Conservation (phyloP, 2,329 filamentous ascomycete species). For the Talaromyces islandicus region DNA sequence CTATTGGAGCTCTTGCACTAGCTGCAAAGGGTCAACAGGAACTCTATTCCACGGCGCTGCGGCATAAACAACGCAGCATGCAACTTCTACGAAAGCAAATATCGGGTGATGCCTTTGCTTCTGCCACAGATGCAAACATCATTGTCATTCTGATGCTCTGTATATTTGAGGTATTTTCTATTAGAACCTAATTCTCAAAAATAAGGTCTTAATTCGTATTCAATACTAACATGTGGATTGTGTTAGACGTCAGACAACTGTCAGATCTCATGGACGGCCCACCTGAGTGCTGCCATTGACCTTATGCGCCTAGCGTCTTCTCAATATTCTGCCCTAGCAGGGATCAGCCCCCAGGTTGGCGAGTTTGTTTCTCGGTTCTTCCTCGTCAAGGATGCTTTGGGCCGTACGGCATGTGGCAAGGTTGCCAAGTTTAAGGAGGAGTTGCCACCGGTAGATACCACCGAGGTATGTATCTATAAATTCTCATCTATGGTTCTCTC, state of each 20-base stretch:
- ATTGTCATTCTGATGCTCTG: conserved; percentile 13
- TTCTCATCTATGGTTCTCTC: not conserved
- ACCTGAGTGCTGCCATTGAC: conserved; percentile 11
- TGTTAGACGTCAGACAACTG: conserved; percentile 12
- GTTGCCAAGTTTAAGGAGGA: conserved; percentile 12
- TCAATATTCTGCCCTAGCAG: not conserved
- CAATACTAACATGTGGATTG: not conserved
- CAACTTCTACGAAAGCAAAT: conserved; percentile 11
- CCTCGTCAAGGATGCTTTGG: conserved; percentile 13
- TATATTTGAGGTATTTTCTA: conserved; percentile 12
- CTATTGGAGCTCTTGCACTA: conserved; percentile 10
- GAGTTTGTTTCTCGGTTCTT: conserved; percentile 12
- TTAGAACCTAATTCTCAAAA: not conserved
- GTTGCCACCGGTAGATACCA: conserved; percentile 5
- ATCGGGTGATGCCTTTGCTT: conserved; percentile 1
- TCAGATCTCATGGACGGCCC: conserved; percentile 12
- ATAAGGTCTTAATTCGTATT: not conserved
- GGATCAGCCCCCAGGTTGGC: conserved; percentile 6
- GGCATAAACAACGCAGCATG: conserved; percentile 13
- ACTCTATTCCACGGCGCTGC: conserved; percentile 7
- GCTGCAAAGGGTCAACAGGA: conserved; percentile 2
- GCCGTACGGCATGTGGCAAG: conserved; percentile 12
- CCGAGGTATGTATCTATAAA: conserved; percentile 3
- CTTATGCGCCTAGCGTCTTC: conserved; percentile 6
- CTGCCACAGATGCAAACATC: conserved; percentile 10